Evolutionary conservation across 805 yeast genomes (phyloP).

Genomic region (Metschnikowia baotianmanensis): DNA sequence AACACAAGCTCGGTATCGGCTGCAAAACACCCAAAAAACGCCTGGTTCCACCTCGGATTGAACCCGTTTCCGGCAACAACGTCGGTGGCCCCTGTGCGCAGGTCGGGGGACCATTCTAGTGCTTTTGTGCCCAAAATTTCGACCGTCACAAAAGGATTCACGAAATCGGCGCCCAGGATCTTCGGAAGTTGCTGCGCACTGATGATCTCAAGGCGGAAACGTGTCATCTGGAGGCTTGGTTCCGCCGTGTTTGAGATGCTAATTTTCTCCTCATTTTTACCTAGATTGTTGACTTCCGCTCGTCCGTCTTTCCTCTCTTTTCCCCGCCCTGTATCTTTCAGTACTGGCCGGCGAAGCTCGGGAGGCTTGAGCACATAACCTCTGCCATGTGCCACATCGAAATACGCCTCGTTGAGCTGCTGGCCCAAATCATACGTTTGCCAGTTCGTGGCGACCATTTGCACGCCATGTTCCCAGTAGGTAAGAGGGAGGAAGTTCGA

Average conservation of each 20-base stretch:
- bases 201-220: slow-evolving; percentile 40
- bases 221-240: no score
- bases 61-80: slow-evolving; percentile 69
- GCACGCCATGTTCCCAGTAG: slow-evolving; percentile 85
- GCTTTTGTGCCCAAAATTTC: slow-evolving; percentile 52
- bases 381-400: slow-evolving; percentile 52
- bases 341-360: slow-evolving; percentile 36
- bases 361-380: slow-evolving; percentile 84
- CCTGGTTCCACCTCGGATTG: slow-evolving; percentile 79
- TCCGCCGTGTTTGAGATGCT: no score
- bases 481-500: slow-evolving; percentile 76
- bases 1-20: slow-evolving; percentile 49
- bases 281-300: no score
- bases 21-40: slow-evolving; percentile 42
- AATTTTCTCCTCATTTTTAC: no score
- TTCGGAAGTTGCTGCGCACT: slow-evolving; percentile 88
- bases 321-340: no score
- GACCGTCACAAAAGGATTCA: slow-evolving; percentile 59
- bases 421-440: slow-evolving; percentile 89
- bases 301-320: no score
- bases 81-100: slow-evolving; percentile 11
- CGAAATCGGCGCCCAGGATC: slow-evolving; percentile 45
- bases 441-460: slow-evolving; percentile 97
- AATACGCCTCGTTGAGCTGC: slow-evolving; percentile 82
- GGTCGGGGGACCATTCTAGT: slow-evolving; percentile 23